Base-by-base conservation (phyloP, 176 grass and related monocot species). In the Paspalum notatum region DNA sequence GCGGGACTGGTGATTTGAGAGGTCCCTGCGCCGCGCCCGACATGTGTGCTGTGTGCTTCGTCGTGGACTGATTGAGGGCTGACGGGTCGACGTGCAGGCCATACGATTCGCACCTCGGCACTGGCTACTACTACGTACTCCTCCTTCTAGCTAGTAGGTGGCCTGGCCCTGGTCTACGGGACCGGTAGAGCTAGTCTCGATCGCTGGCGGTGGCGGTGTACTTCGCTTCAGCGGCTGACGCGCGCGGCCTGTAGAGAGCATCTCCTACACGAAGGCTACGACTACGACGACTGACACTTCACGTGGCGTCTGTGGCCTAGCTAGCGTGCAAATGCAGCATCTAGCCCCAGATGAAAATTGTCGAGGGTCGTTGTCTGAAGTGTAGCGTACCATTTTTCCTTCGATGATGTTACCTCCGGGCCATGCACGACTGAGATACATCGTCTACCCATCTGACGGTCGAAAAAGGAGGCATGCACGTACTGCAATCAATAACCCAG, bases 1-100 rank as follows among this genome's bases (percentile, higher is more conserved):
- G 41, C 32, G 18, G 41, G 42, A n/a, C 5, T 17, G 27, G 3
- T 8, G 22, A 82, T 64, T 62, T 62, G 80, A 82, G 14, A 50
- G 37, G 68, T 82, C 45, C 26, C 68, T 40, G 68, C 55, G 14
- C 69, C 25, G 59, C 59, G 43, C 54, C 27, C 12, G 79, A 15
- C 66, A 48, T 48, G 53, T 47, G 52, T 32, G 52, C 26, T 48
- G 66, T 21, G 67, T 32, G 7, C 16, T 20, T 68, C n/a, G 61
- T 68, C n/a, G 61, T 20, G 46, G 50, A 16, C 32, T 42, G 57
- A 17, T 17, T 50, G 39, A 26, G 25, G 59, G 1, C 16, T 5
- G 45, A 46, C 43, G 25, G 65, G 32, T 9, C n/a, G 55, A 50
- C 18, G 76, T 18, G 42, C 58, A 49, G 44, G 59, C 9, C 56